A percentile compares a stretch with the other conserved stretches of the same genome.
Conservation (phyloP, 306 rosid genomes). For the Cucurbita pepo region DNA sequence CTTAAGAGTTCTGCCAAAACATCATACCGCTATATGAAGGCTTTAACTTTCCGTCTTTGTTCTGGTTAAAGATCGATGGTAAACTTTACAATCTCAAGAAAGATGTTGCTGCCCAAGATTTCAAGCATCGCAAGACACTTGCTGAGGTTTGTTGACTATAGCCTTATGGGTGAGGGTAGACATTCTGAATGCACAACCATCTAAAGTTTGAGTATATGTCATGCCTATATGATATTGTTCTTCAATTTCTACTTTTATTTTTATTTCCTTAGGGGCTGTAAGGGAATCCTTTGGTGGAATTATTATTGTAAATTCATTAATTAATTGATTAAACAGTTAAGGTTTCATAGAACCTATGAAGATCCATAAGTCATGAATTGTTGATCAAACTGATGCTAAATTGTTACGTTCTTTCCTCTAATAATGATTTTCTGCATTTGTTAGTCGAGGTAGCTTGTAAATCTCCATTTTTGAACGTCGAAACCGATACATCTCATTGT, state of each 20-base stretch:
- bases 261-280: neutral
- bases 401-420: neutral
- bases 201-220: neutral
- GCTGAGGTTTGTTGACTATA: conserved; percentile 50
- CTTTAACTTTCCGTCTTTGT: neutral
- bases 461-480: neutral
- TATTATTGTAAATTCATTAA: neutral
- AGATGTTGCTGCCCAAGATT: conserved; percentile 79
- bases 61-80: conserved; percentile 63
- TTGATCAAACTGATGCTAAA: neutral
- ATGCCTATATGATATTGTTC: neutral
- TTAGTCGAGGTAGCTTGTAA: neutral
- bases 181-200: neutral
- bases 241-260: neutral
- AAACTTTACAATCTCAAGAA: conserved; percentile 68
- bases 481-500: neutral
- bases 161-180: neutral
- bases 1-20: neutral
- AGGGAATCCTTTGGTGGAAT: neutral
- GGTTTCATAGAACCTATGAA: neutral
- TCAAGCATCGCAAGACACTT: conserved; percentile 88
- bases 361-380: neutral
- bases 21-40: neutral
- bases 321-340: neutral
- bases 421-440: neutral